Percentiles rank a stretch among this genome's conserved stretches.
Conservation (phyloP, 2,329 filamentous ascomycete genomes). For the Calonectria pteridis region DNA sequence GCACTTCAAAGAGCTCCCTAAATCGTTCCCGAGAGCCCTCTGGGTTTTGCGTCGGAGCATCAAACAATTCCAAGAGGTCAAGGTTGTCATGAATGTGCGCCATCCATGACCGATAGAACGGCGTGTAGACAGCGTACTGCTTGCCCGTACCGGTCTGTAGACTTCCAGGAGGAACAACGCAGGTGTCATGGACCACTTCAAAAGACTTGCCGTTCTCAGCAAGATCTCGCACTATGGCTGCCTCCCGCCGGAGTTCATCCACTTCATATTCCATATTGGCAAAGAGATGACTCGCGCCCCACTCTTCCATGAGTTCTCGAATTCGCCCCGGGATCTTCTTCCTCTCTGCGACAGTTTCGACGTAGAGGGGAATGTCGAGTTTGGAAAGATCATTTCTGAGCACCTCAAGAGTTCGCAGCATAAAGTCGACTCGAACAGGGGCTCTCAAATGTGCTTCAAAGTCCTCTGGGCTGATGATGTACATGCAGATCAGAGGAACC, state of each 20-base stretch:
- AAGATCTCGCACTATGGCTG: constrained; percentile 71
- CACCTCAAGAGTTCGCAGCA: constrained; percentile 76
- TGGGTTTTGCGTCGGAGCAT: constrained; percentile 57
- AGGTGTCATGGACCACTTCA: constrained; percentile 83
- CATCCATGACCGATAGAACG: constrained; percentile 85
- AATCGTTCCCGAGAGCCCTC: constrained; percentile 57
- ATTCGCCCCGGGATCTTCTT: constrained; percentile 72
- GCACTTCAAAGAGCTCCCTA: constrained; percentile 67
- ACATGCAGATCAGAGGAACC: constrained; percentile 81
- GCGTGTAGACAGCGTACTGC: constrained; percentile 87
- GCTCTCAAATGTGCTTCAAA: constrained; percentile 84
- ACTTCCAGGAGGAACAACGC: constrained; percentile 81
- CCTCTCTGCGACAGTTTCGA: constrained; percentile 78
- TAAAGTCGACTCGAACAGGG: constrained; percentile 82
- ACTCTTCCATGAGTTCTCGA: constrained; percentile 74
- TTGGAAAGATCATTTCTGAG: constrained; percentile 75
- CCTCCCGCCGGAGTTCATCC: constrained; percentile 86
- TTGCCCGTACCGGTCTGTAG: constrained; percentile 76
- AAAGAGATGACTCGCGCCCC: constrained; percentile 81
- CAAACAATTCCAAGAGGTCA: constrained; percentile 73
- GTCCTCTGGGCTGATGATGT: constrained; percentile 86
- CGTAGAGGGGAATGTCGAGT: constrained; percentile 81
- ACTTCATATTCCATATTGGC: constrained; percentile 94
- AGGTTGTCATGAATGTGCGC: constrained; percentile 78
- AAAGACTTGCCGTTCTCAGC: constrained; percentile 75